Conservation (phyloP, 1,284 basidiomycete genomes). For the Naganishia liquefaciens region DNA sequence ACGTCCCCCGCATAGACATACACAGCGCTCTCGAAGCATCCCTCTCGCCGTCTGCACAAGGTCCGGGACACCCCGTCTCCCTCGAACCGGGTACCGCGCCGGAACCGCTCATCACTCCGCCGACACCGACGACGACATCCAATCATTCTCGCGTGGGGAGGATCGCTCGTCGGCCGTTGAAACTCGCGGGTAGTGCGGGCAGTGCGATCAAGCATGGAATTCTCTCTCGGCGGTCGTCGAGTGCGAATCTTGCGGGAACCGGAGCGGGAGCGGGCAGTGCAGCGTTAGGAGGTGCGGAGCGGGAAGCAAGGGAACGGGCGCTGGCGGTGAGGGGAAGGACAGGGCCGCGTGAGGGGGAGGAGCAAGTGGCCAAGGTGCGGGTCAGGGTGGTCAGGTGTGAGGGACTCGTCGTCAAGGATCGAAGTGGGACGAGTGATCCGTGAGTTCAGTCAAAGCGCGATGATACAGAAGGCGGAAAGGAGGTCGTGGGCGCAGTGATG, state of each 20-base stretch:
- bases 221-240: not conserved
- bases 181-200: not conserved
- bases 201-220: conserved; percentile 4
- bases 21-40: too few relatives aligned
- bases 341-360: conserved; percentile 51
- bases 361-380: conserved; percentile 51
- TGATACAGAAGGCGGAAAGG: not conserved
- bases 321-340: conserved; percentile 25
- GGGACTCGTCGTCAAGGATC: conserved; percentile 57
- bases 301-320: conserved; percentile 9
- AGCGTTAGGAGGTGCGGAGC: not conserved
- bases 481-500: not conserved
- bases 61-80: not conserved
- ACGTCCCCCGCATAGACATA: conserved; percentile 14
- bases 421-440: conserved; percentile 55
- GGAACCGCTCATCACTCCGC: not conserved
- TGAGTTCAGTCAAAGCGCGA: conserved; percentile 39
- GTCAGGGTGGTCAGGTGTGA: conserved; percentile 54
- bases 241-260: not conserved
- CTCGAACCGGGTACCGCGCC: conserved; percentile 4
- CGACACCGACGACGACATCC: not conserved
- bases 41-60: too few relatives aligned
- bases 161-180: conserved; percentile 15
- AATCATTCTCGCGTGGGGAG: not conserved
- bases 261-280: not conserved